A percentile compares a stretch with the other conserved stretches of the same genome.
phyloP scores from a whole-genome alignment of 1,139 yeast species.

The Saccharomyces hybrid region DNA sequence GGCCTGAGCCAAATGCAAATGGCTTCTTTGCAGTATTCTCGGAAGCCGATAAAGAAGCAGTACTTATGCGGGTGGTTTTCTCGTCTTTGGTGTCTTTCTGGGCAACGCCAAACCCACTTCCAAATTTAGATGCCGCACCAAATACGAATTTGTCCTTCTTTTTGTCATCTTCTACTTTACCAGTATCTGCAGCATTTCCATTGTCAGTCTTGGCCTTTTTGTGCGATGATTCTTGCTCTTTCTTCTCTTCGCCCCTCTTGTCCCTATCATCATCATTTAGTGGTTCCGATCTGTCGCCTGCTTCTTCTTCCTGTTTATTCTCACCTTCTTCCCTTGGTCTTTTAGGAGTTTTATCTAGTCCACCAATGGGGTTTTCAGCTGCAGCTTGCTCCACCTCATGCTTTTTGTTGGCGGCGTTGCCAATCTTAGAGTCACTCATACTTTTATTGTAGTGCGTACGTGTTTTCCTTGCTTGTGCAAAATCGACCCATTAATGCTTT shows the following conservation, averaged over 20 bases:
- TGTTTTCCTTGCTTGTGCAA: neutral
- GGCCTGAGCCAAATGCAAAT: slow-evolving; percentile 28
- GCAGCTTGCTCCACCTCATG: neutral
- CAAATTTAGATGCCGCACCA: slow-evolving; percentile 49
- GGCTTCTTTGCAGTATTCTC: slow-evolving; percentile 10
- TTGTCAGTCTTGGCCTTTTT: slow-evolving; percentile 5
- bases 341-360: slow-evolving; percentile 1
- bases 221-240: neutral
- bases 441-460: neutral
- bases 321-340: neutral
- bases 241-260: slow-evolving; percentile 6
- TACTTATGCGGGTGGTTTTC: neutral
- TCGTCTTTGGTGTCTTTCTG: slow-evolving; percentile 40
- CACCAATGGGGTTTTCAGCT: neutral
- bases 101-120: slow-evolving; percentile 52
- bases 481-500: neutral
- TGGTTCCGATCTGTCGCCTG: slow-evolving; percentile 2
- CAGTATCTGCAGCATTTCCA: slow-evolving; percentile 5
- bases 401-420: neutral
- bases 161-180: slow-evolving; percentile 10
- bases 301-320: slow-evolving; percentile 4
- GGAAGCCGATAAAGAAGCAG: neutral
- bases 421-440: neutral
- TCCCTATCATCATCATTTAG: slow-evolving; percentile 3
- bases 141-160: slow-evolving; percentile 41